Evolutionary conservation across 208 protist species (phyloP).

Genomic region (Trypanosoma melophagium): DNA sequence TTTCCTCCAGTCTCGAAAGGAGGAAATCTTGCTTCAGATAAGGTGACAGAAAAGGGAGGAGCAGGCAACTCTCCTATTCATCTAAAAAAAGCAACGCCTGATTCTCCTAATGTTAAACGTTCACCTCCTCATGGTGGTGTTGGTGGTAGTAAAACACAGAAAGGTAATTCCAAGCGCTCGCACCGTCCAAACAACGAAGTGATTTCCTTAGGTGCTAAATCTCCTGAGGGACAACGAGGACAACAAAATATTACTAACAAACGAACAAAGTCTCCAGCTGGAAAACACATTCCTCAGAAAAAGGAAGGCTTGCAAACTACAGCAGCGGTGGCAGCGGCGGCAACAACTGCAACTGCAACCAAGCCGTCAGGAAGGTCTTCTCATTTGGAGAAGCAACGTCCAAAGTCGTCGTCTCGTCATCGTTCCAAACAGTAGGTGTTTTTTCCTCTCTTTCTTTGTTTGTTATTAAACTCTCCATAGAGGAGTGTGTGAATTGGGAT

Average conservation of each 20-base stretch:
- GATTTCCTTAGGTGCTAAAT: no score
- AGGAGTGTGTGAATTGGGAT: no score
- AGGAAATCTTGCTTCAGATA: not conserved
- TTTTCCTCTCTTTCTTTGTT: conserved; percentile 12
- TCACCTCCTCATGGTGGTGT: no score
- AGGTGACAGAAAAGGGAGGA: not conserved
- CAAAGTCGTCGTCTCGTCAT: not conserved
- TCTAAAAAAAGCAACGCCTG: not conserved
- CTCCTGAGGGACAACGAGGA: no score
- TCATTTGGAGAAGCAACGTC: not conserved
- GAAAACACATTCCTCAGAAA: no score
- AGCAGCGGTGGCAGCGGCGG: not conserved
- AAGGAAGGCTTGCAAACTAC: not conserved
- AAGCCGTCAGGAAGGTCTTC: not conserved
- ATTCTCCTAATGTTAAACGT: no score
- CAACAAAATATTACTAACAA: no score
- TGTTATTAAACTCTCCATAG: not conserved
- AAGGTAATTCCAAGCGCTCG: no score
- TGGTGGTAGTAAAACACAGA: no score
- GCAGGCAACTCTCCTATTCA: not conserved
- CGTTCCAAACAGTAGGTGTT: not conserved
- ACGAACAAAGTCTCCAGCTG: no score
- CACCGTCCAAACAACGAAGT: no score
- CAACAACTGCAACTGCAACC: not conserved
- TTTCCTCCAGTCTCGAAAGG: not conserved